Evolutionary conservation across 139 green algal genomes (phyloP), one percentile per base, ranked within the genome.

Genomic region (Chlorella sp.): DNA sequence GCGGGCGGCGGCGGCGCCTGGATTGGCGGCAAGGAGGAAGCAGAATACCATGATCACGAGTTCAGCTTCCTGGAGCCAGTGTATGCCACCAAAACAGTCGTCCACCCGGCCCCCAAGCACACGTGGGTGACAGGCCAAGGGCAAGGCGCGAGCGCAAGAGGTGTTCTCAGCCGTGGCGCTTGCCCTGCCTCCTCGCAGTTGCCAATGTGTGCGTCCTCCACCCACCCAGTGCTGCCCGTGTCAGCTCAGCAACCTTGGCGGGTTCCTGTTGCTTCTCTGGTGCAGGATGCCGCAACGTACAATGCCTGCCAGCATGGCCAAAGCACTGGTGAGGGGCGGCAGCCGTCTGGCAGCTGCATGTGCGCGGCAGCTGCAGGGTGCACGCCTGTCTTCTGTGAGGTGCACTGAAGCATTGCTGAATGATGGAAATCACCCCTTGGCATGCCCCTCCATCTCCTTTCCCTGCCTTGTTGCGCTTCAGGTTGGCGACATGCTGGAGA

Each of bases 251-350:
- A 21, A 30, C 9, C 3, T 71, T 30, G 28, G 26, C 5, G 22
- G 68, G 26, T 16, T n/a, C n/a, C 68, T 16, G 26, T 76, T 76
- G 68, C 32, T n/a, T 14, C 28, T 34, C 5, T 2, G 30, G 18
- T 15, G 36, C 57, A 76, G 60, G 60, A 22, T 86, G 14, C 83
- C 68, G 19, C 16, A 81, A 66, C 71, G n/a, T 15, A 48, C 68
- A 19, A 80, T 88, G 84, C 84, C 84, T 4, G 66, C 84, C 14
- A 19, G 53, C 39, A 48, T 88, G 66, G 84, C 84, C 84, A 88
- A 88, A 66, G 39, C 32, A 12, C 66, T 80, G 37, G n/a, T 57
- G 57, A 36, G 19, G 26, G 30, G 11, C 78, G 36, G 22, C 21
- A 9, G 21, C 37, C 18, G 77, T 0, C 78, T 30, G 36, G 36